phyloP scores from a whole-genome alignment of 2,329 filamentous ascomycete genomes.

The Aspergillus piperis region DNA sequence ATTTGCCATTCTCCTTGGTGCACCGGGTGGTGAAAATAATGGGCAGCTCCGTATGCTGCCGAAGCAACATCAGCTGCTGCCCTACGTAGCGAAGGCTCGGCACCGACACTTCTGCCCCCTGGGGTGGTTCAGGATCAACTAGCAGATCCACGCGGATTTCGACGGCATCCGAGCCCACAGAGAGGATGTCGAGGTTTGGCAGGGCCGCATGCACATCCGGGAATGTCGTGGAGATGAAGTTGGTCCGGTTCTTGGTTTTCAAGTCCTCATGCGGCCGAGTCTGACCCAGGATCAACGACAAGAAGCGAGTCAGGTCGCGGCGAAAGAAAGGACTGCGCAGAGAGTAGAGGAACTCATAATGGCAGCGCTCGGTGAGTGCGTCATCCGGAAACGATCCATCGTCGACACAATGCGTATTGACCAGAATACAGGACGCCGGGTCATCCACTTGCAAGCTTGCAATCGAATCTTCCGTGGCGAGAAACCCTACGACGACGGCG shows the following conservation, averaged over 20 bases:
- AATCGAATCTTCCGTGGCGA: slow-evolving; percentile 57
- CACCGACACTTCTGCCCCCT: slow-evolving; percentile 59
- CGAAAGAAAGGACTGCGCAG: slow-evolving; percentile 66
- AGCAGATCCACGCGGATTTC: slow-evolving; percentile 82
- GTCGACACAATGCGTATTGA: slow-evolving; percentile 76
- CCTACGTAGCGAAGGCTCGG: slow-evolving; percentile 83
- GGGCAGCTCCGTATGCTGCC: slow-evolving; percentile 82
- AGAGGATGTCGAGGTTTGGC: slow-evolving; percentile 82
- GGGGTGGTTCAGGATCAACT: slow-evolving; percentile 67
- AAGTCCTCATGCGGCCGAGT: slow-evolving; percentile 75
- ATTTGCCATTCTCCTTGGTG: slow-evolving; percentile 77
- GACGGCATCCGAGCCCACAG: slow-evolving; percentile 81
- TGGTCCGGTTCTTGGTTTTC: slow-evolving; percentile 70
- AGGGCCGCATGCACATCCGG: slow-evolving; percentile 80
- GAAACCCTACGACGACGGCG: slow-evolving; percentile 69
- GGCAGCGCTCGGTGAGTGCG: slow-evolving; percentile 66
- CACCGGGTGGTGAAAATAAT: slow-evolving; percentile 87
- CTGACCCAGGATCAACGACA: slow-evolving; percentile 78
- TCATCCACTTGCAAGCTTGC: slow-evolving; percentile 61
- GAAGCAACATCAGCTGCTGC: slow-evolving; percentile 79
- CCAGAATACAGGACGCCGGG: slow-evolving; percentile 62
- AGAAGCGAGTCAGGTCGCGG: slow-evolving; percentile 74
- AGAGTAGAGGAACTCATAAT: slow-evolving; percentile 86
- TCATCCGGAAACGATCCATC: slow-evolving; percentile 69
- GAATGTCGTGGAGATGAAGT: slow-evolving; percentile 85